Evolutionary conservation across 192 early-diverging fungal genomes (phyloP), one percentile per base, ranked within the genome.

Genomic region (Coemansia sp.): DNA sequence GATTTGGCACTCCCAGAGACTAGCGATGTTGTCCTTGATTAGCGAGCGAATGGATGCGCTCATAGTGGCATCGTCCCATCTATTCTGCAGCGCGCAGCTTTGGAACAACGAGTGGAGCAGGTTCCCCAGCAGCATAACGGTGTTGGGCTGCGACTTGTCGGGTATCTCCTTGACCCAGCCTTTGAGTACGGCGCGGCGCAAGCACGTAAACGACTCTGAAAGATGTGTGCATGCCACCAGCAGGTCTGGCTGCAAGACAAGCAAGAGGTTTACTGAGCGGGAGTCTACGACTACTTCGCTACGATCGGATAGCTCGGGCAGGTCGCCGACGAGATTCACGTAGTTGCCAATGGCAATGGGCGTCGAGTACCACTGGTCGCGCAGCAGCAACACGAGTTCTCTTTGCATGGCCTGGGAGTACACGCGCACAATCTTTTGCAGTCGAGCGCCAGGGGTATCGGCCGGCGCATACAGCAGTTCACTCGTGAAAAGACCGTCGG

Each of bases 41-140:
- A 92, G 49, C 7, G 58, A 36, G n/a, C 76, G 53, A 9, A 94
- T 84, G 14, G 70, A 68, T 0, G 39, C 54, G 10, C 79, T 19
- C 62, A 96, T 84, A 14, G 64, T 64, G 0, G 56, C 56, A 2
- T 64, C 74, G 5, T 87, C 72, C 81, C 94, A 96, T 62, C 89
- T 81, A 19, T 86, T 84, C 10, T 64, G 68, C 37, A 70, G 36
- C 0, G 96, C 75, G 4, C 85, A 85, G 17, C 80, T 61, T 63
- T 98, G 94, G 62, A 96, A 87, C 9, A 96, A 64, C 25, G 89
- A 83, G 65, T 99, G 97, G 17, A 94, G 67, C n/a, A 99, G 72
- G 15, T 72, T 85, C n/a, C 96, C 96, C 38, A 89, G 82, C 47
- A 97, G 83, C 74, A 92, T 71, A 8, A 90, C 76, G 1, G 86